Base-by-base conservation (phyloP, 768 basidiomycete species). In the Amanita muscaria region DNA sequence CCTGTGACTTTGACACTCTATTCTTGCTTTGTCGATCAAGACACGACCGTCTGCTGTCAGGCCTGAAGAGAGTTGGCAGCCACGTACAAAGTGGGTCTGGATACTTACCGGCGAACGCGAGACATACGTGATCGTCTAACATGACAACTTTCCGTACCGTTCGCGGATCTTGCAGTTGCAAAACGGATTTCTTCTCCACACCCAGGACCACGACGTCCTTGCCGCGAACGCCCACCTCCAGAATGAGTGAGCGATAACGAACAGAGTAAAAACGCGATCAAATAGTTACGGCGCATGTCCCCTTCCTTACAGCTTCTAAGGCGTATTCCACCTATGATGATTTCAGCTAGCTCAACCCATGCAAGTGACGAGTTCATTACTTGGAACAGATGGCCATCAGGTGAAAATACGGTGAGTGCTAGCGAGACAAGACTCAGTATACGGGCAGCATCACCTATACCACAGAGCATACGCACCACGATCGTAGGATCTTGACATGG, bases 331-430 rank as follows among this genome's bases (percentile, higher is more conserved):
- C 96, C 92, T 98, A 49, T 21, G 58, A 51, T 29, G 58, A 50
- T 38, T 45, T 36, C 34, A 29, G 21, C 32, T 42, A 16, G 32
- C 24, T 51, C 27, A 41, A 43, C 45, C 35, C 32, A 40, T 46
- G 40, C 43, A 41, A 9, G 29, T 12, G 29, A 49, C 33, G 46
- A 19, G 35, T n/a, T 37, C 24, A 32, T 49, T 52, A 89, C 92
- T 77, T 97, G 92, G 75, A 97, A 96, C 55, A 99, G 72, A 70
- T 99, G 96, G 14, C 96, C 96, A 71, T 98, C 96, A 48, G 94
- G 94, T 33, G 92, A 96, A 74, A 96, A 94, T 60, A 94, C 91
- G 51, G 94, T 98, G 51, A 98, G 81, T 37, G 93, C 93, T 96
- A 21, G 41, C 18, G 23, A 46, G 9, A 37, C 46, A 14, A 32